Evolutionary conservation across 768 basidiomycete genomes (phyloP).

Genomic region (Panaeolus cyanescens): DNA sequence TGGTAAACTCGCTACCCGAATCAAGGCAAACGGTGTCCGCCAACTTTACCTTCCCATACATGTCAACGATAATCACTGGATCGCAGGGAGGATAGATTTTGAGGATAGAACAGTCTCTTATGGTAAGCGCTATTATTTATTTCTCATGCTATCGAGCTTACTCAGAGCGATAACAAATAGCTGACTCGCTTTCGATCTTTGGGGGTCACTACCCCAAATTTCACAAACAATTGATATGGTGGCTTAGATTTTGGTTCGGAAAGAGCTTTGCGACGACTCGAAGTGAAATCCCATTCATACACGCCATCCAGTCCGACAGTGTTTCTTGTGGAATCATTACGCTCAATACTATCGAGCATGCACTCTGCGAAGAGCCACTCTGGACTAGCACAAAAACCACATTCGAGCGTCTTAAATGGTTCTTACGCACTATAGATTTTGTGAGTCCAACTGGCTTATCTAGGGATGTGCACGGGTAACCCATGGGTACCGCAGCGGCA

Average conservation of each 20-base stretch:
- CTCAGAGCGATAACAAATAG: too few relatives aligned
- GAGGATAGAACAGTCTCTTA: conserved; percentile 2
- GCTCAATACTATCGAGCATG: conserved; percentile 19
- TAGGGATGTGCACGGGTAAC: too few relatives aligned
- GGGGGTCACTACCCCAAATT: conserved; percentile 8
- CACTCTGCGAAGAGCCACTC: conserved; percentile 7
- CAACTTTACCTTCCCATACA: conserved; percentile 4
- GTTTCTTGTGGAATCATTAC: conserved; percentile 18
- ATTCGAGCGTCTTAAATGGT: conserved; percentile 10
- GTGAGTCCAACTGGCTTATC: too few relatives aligned
- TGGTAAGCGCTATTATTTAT: too few relatives aligned
- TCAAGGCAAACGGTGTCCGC: conserved; percentile 1
- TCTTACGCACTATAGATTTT: background rate
- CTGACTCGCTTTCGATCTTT: too few relatives aligned
- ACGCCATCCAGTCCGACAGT: conserved; percentile 17
- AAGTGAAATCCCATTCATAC: background rate
- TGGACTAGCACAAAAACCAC: background rate
- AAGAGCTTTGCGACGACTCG: background rate
- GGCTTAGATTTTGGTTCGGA: conserved; percentile 3
- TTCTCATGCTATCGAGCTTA: too few relatives aligned
- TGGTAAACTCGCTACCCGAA: background rate
- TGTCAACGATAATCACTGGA: conserved; percentile 9
- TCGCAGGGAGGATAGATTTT: conserved; percentile 6
- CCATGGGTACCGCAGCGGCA: too few relatives aligned
- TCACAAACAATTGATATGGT: background rate